Conservation (phyloP, 2,329 filamentous ascomycete species). For the Talaromyces funiculosus region DNA sequence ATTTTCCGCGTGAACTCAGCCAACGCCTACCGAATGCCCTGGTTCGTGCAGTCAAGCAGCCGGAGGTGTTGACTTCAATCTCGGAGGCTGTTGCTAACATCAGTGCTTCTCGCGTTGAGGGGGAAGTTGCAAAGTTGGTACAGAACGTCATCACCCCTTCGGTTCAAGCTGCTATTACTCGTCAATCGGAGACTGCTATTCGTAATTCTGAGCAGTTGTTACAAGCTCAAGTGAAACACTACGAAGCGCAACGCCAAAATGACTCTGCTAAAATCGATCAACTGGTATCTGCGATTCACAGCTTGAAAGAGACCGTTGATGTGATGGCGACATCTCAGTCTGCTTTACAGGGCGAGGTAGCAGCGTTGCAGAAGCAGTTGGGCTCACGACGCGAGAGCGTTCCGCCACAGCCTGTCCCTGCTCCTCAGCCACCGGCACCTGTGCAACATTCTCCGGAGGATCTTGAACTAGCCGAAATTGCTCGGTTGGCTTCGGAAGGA, state of each 20-base stretch:
- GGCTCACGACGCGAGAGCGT: conserved; percentile 3
- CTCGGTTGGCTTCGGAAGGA: conserved; percentile 34
- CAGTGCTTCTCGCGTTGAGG: conserved; percentile 63
- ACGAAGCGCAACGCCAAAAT: conserved; percentile 47
- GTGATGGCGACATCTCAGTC: conserved; percentile 40
- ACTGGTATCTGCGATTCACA: conserved; percentile 50
- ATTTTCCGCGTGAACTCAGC: conserved; percentile 68
- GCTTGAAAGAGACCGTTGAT: conserved; percentile 49
- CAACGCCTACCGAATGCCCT: conserved; percentile 63
- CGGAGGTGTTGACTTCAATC: conserved; percentile 66
- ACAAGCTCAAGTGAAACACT: conserved; percentile 46
- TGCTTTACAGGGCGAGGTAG: conserved; percentile 37
- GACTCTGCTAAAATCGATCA: conserved; percentile 58
- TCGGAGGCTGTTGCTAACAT: conserved; percentile 65
- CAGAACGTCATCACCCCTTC: conserved; percentile 60
- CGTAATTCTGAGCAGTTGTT: conserved; percentile 62
- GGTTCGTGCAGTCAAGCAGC: conserved; percentile 63
- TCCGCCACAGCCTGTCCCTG: conserved; percentile 20
- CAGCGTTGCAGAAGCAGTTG: conserved; percentile 31
- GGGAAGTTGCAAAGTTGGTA: conserved; percentile 58
- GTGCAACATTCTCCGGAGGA: conserved; percentile 31
- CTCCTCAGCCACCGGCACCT: conserved; percentile 11
- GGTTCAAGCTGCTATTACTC: conserved; percentile 59
- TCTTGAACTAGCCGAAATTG: conserved; percentile 38
- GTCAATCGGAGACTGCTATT: conserved; percentile 62